phyloP scores from a whole-genome alignment of 148 eudicot species.

The Dysphania ambrosioides region DNA sequence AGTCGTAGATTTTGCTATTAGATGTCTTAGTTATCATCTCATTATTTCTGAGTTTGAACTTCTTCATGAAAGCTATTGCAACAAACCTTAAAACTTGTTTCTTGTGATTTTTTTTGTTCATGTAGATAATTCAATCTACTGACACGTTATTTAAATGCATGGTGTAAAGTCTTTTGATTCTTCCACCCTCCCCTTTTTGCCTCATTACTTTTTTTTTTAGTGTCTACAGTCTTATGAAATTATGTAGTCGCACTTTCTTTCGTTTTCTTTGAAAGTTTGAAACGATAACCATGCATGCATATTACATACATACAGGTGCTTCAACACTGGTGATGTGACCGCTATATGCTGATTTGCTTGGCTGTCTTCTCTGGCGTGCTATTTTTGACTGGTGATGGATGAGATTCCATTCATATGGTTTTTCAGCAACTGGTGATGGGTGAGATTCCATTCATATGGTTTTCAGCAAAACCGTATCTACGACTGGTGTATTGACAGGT shows the following conservation, averaged over 20 bases:
- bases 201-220: background rate
- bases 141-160: background rate
- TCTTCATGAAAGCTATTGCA: slow-evolving; percentile 13
- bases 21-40: slow-evolving; percentile 5
- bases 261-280: background rate
- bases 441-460: background rate
- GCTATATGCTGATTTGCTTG: too few relatives aligned
- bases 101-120: slow-evolving; percentile 20
- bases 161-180: background rate
- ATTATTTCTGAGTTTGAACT: background rate
- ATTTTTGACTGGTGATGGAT: background rate
- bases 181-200: background rate
- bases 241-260: background rate
- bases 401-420: background rate
- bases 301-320: too few relatives aligned
- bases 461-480: background rate
- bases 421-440: background rate
- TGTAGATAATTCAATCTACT: slow-evolving; percentile 9
- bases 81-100: background rate
- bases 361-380: background rate
- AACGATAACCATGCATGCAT: background rate
- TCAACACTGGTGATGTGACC: background rate
- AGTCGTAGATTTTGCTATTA: slow-evolving; percentile 8
- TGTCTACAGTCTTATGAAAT: background rate
- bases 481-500: background rate